A percentile compares a stretch with the other conserved stretches of the same genome.
Evolutionary conservation across 2,329 filamentous ascomycete species (phyloP).

Genomic region (Penicillium crustosum): DNA sequence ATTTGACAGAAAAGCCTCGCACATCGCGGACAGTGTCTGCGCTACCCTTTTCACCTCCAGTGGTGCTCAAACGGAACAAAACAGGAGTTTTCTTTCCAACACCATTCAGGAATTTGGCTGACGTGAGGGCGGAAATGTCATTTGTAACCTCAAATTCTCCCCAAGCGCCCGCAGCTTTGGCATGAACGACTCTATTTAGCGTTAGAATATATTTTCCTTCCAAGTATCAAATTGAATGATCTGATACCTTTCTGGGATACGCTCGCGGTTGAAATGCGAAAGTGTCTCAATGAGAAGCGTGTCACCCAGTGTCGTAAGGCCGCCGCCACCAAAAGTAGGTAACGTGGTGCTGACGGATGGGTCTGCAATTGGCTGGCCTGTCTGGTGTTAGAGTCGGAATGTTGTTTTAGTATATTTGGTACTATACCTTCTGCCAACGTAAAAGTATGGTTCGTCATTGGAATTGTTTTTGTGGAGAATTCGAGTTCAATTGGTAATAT

Average conservation of each 20-base stretch:
- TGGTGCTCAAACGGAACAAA: slow-evolving; percentile 51
- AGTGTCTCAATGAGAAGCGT: slow-evolving; percentile 63
- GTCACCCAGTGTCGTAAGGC: slow-evolving; percentile 53
- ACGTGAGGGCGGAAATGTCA: slow-evolving; percentile 55
- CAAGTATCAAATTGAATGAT: too few species aligned
- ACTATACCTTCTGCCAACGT: slow-evolving; percentile 31
- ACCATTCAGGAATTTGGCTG: slow-evolving; percentile 54
- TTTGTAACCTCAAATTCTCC: slow-evolving; percentile 63
- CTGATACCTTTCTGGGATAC: slow-evolving; percentile 57
- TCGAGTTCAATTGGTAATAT: neutral
- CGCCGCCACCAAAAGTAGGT: slow-evolving; percentile 31
- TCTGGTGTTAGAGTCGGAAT: neutral
- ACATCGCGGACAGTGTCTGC: slow-evolving; percentile 53
- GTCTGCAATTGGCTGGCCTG: slow-evolving; percentile 30
- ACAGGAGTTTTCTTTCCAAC: slow-evolving; percentile 57
- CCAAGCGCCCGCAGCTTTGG: slow-evolving; percentile 58
- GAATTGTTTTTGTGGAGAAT: neutral
- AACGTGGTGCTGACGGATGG: slow-evolving; percentile 25
- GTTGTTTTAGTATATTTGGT: neutral
- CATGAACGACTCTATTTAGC: slow-evolving; percentile 53
- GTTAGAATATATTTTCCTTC: neutral
- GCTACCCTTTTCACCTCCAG: slow-evolving; percentile 48
- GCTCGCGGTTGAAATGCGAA: slow-evolving; percentile 61
- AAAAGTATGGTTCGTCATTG: slow-evolving; percentile 21
- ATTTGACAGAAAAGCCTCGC: slow-evolving; percentile 52